Evolutionary conservation across 2,329 filamentous ascomycete species (phyloP).

Genomic region (Fusarium napiforme): DNA sequence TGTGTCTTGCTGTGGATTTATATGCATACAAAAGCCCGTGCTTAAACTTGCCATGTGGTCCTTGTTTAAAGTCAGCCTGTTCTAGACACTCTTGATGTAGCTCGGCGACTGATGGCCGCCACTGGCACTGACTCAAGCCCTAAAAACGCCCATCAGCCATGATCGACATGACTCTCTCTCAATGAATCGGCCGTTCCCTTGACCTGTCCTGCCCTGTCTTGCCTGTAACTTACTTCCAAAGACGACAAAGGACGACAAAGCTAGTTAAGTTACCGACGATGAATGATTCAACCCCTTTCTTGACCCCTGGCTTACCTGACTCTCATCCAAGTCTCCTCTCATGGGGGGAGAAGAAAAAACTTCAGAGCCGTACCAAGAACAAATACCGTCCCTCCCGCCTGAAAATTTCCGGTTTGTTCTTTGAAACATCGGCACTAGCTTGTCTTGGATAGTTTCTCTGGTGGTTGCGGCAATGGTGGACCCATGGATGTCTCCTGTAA

Average conservation of each 20-base stretch:
- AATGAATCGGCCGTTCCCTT: background rate
- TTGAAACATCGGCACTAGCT: conserved; percentile 2
- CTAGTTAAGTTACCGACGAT: background rate
- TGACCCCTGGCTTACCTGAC: background rate
- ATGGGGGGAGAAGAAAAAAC: background rate
- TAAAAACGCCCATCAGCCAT: background rate
- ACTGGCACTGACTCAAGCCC: conserved; percentile 6
- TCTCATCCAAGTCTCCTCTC: background rate
- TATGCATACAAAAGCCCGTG: background rate
- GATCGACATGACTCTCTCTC: conserved; percentile 16
- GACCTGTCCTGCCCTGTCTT: background rate
- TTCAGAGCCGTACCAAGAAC: background rate
- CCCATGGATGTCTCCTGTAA: background rate
- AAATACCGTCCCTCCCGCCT: background rate
- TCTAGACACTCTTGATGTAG: conserved; percentile 5
- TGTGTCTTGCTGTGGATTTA: background rate
- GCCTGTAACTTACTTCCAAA: background rate
- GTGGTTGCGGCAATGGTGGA: conserved; percentile 29
- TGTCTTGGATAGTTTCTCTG: conserved; percentile 14
- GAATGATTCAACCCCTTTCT: background rate
- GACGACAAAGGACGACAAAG: background rate
- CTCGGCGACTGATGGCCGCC: background rate
- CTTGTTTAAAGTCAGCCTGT: background rate
- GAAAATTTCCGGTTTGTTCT: background rate
- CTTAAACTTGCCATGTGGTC: conserved; percentile 11